These are phyloP conservation scores for Cystoderma amianthinum DNA, from an alignment of 768 basidiomycete species.

Conservation along the genomic window DNA sequence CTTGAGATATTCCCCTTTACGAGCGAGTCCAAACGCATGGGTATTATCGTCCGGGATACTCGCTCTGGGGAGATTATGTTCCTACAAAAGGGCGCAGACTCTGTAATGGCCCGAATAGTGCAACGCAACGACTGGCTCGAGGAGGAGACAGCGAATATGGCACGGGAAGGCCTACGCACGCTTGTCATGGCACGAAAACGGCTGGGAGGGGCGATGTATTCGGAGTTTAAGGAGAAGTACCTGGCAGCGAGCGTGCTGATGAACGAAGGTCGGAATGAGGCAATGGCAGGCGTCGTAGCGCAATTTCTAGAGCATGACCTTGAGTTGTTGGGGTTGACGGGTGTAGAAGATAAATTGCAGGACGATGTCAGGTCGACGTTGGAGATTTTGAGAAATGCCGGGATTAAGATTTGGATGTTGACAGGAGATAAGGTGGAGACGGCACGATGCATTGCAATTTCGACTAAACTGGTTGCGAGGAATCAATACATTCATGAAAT, in stretches of 20 bases:
- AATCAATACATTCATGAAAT: slow-evolving; percentile 98
- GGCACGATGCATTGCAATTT: slow-evolving; percentile 95
- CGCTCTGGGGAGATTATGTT: slow-evolving; percentile 78
- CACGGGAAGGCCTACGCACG: slow-evolving; percentile 89
- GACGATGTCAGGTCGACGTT: slow-evolving; percentile 94
- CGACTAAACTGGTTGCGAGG: slow-evolving; percentile 90
- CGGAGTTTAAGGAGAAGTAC: slow-evolving; percentile 64
- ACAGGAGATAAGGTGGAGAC: slow-evolving; percentile 99
- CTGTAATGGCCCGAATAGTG: slow-evolving; percentile 95
- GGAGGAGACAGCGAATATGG: slow-evolving; percentile 98
- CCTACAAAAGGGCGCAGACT: slow-evolving; percentile 95
- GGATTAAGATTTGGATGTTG: slow-evolving; percentile 99
- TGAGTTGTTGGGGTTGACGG: slow-evolving; percentile 89
- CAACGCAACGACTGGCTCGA: slow-evolving; percentile 98
- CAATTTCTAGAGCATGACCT: slow-evolving; percentile 82
- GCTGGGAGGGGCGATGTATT: slow-evolving; percentile 62
- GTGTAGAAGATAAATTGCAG: slow-evolving; percentile 98
- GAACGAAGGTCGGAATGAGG: slow-evolving; percentile 78
- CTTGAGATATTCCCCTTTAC: slow-evolving; percentile 98
- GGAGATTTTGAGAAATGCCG: slow-evolving; percentile 90
- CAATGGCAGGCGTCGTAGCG: slow-evolving; percentile 67
- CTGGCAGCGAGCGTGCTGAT: slow-evolving; percentile 74
- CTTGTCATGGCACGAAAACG: slow-evolving; percentile 86
- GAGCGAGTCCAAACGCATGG: slow-evolving; percentile 98
- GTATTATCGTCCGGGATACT: slow-evolving; percentile 85